Base-by-base conservation (phyloP, 106 monocot species). In the Gastrodia elata region DNA sequence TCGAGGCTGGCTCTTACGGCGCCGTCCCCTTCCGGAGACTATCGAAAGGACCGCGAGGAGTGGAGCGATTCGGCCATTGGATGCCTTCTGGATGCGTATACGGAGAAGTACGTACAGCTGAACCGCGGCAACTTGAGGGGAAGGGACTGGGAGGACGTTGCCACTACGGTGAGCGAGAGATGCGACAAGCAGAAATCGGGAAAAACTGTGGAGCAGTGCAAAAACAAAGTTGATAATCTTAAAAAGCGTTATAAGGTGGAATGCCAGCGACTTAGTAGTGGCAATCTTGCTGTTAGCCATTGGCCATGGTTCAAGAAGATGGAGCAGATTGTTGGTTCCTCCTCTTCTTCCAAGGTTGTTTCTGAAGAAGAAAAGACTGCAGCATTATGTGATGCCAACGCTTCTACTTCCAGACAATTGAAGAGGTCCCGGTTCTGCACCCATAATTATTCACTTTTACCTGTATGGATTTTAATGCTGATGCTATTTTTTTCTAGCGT, bases 281-380 rank as follows among this genome's bases (percentile, higher is more conserved):
- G 87, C 5, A 72, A 74, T 46, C 76, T 87, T 44, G 39, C 84
- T 7, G 73, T 75, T 34, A 90, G 84, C 61, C 97, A 98, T 79
- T 98, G 97, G 97, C 93, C 97, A n/a, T 98, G 97, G 97, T 98
- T 93, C 73, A 86, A 83, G 72, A 93, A 98, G 83, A 82, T 98
- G 86, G 92, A 98, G 68, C 86, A 86, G 76, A 90, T 98, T 16
- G 87, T 91, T 10, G 84, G 86, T 39, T 85, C 81, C 65, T 86
- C 87, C 34, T 81, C 86, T 22, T 80, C 91, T 5, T 73, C 81
- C 5, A 86, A 86, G 75, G 64, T 83, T 46, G 38, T 33, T 27
- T 15, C 75, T 8, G 89, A 89, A 13, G 89, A 89, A 8, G 89
- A 87, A 61, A 88, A 87, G 64, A 49, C 85, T 9, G 33, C 59